Evolutionary conservation across 352 stramenopile species (phyloP).

Genomic region (Phytophthora gonapodyides): DNA sequence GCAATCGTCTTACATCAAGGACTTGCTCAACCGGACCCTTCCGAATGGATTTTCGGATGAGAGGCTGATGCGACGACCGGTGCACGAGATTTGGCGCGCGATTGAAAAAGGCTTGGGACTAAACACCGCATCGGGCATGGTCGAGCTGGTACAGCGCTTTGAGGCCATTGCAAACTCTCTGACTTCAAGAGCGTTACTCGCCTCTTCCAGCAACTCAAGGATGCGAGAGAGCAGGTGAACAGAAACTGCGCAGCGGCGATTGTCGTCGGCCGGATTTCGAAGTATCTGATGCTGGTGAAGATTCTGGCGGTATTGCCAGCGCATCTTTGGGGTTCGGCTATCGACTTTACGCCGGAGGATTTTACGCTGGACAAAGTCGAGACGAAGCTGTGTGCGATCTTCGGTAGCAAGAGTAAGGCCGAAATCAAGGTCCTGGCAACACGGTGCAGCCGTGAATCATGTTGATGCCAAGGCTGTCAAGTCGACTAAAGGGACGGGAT

Average conservation of each 20-base stretch:
- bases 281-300: constrained; percentile 4
- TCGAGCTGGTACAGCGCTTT: not conserved
- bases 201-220: constrained; percentile 4
- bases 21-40: constrained; percentile 2
- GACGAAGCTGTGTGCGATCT: constrained; percentile 3
- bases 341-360: not conserved
- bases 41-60: not conserved
- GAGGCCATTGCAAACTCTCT: not conserved
- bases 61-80: not conserved
- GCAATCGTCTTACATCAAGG: constrained; percentile 13
- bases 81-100: constrained; percentile 11
- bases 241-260: not conserved
- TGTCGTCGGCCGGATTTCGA: not conserved
- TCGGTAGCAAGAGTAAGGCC: constrained; percentile 8
- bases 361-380: constrained; percentile 4
- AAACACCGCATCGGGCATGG: constrained; percentile 1
- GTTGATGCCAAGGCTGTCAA: not conserved
- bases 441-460: constrained; percentile 1
- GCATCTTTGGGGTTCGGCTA: constrained; percentile 4
- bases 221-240: not conserved
- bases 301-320: constrained; percentile 1
- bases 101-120: constrained; percentile 5
- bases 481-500: not conserved
- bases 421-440: constrained; percentile 10
- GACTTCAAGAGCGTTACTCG: constrained; percentile 3